These are phyloP conservation scores for Tricholoma hemisulphureum DNA, from an alignment of 768 basidiomycete species.

Conservation along the genomic window DNA sequence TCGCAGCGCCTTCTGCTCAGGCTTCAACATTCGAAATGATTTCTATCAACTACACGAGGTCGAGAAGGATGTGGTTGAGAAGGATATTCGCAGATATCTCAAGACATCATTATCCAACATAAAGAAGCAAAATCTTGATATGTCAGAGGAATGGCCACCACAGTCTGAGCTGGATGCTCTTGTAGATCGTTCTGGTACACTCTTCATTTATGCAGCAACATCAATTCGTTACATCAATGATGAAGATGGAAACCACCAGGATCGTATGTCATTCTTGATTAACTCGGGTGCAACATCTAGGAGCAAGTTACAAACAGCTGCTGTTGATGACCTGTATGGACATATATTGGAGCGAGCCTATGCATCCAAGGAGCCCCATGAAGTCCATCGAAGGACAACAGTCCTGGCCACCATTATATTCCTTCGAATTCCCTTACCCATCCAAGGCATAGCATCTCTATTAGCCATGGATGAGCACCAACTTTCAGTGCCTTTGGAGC, in stretches of 20 bases:
- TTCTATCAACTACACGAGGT: conserved; percentile 14
- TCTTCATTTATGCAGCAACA: conserved; percentile 16
- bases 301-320: background rate
- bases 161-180: background rate
- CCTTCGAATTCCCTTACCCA: conserved; percentile 10
- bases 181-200: conserved; percentile 3
- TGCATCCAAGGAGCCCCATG: background rate
- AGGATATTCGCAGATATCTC: conserved; percentile 2
- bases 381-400: background rate
- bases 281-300: background rate
- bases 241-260: background rate
- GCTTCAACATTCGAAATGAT: background rate
- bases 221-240: conserved; percentile 8
- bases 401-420: conserved; percentile 3
- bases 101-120: background rate
- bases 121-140: background rate
- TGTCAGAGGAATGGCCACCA: background rate
- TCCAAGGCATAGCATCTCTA: conserved; percentile 6
- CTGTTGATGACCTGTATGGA: background rate
- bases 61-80: conserved; percentile 11
- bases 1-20: conserved; percentile 7
- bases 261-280: conserved; percentile 2
- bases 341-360: background rate
- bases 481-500: background rate
- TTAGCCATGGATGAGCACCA: background rate